Percentiles rank a stretch among this genome's conserved stretches.
Conservation (phyloP, 768 basidiomycete genomes). For the Gautieria morchelliformis region DNA sequence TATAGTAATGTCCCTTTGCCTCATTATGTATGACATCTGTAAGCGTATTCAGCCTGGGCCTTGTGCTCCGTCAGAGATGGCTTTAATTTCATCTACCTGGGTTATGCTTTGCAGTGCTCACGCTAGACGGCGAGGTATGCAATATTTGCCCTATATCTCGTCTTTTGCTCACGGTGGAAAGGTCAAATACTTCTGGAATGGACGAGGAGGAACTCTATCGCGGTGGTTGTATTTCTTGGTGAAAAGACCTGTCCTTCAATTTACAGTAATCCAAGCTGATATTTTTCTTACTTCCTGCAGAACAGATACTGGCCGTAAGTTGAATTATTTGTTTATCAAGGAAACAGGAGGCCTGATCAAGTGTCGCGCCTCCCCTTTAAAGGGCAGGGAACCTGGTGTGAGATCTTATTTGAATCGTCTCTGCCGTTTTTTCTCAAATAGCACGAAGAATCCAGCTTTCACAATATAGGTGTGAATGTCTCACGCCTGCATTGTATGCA, state of each 20-base stretch:
- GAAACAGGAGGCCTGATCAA: not conserved
- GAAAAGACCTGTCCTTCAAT: not conserved
- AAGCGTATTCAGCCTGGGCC: not conserved
- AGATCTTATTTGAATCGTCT: not conserved
- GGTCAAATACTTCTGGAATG: conserved; percentile 1
- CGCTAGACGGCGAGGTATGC: not conserved
- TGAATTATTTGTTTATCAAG: not conserved
- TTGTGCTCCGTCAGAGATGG: not conserved
- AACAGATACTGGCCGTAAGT: conserved; percentile 4
- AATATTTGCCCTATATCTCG: not conserved
- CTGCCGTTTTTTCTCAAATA: no score
- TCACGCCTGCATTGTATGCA: not conserved
- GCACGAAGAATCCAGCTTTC: not conserved
- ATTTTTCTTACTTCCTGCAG: not conserved
- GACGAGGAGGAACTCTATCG: not conserved
- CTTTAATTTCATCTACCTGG: not conserved
- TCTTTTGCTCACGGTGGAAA: not conserved
- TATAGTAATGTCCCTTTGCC: conserved; percentile 1
- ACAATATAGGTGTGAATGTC: not conserved
- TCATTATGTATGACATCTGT: conserved; percentile 1
- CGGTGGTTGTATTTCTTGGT: not conserved
- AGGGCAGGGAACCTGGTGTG: not conserved
- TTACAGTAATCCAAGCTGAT: no score
- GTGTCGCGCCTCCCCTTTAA: not conserved
- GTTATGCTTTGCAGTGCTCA: not conserved